These are phyloP conservation scores for Nematodospora valgi DNA, from an alignment of 805 yeast species.

Conservation along the genomic window DNA sequence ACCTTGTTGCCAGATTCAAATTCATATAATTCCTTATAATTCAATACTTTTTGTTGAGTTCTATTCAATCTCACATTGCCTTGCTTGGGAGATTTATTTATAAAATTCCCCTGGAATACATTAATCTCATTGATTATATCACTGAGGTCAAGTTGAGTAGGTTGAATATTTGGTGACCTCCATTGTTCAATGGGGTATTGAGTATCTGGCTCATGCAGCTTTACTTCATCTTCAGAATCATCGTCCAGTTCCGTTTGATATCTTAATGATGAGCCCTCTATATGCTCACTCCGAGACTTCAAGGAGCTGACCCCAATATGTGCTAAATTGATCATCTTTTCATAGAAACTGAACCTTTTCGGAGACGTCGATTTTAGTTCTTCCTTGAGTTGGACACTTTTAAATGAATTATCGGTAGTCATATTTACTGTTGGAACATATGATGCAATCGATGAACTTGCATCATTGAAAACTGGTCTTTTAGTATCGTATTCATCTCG, in stretches of 20 bases:
- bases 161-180: constrained; percentile 3
- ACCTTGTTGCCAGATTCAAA: constrained; percentile 6
- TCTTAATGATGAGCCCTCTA: too few relatives aligned
- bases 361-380: constrained; percentile 9
- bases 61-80: constrained; percentile 17
- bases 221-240: constrained; percentile 6
- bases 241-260: constrained; percentile 11
- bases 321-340: constrained; percentile 11
- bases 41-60: constrained; percentile 33
- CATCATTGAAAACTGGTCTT: constrained; percentile 14
- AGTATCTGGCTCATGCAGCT: background rate
- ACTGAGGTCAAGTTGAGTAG: constrained; percentile 8
- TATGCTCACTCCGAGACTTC: constrained; percentile 17
- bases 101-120: constrained; percentile 29
- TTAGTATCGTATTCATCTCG: constrained; percentile 24
- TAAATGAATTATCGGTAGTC: constrained; percentile 20
- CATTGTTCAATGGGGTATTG: constrained; percentile 8
- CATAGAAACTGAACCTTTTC: constrained; percentile 10
- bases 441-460: background rate
- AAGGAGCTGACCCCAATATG: constrained; percentile 3
- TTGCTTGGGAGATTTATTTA: constrained; percentile 16
- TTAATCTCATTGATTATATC: constrained; percentile 24
- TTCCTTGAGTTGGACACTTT: constrained; percentile 6
- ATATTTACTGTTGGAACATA: background rate
- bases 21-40: constrained; percentile 26